Conservation (phyloP, 2,329 filamentous ascomycete species). For the Malbranchea cinnamomea region DNA sequence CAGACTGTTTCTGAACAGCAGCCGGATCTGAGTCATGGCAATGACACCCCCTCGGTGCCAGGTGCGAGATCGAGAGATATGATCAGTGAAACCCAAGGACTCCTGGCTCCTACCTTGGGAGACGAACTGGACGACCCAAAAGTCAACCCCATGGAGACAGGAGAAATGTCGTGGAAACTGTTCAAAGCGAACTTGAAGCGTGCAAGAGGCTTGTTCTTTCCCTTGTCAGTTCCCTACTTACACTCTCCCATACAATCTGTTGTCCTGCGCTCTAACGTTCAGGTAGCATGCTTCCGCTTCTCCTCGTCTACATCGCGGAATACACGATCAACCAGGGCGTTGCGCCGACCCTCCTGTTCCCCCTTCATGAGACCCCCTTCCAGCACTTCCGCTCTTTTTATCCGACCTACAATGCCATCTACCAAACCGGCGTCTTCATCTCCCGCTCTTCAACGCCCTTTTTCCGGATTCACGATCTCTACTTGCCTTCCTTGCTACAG, state of each 20-base stretch:
- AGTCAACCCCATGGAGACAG: not conserved
- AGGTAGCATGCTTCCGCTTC: constrained; percentile 65
- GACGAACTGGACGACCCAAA: constrained; percentile 1
- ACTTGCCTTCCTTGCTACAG: constrained; percentile 70
- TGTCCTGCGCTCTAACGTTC: constrained; percentile 5
- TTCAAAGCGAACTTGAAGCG: constrained; percentile 46
- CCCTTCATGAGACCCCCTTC: constrained; percentile 62
- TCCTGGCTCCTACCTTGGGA: constrained; percentile 14
- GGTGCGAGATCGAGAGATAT: constrained; percentile 17
- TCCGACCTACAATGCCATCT: constrained; percentile 85
- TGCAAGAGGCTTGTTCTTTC: constrained; percentile 54
- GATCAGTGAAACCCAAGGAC: constrained; percentile 16
- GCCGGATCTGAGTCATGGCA: not conserved
- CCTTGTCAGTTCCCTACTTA: constrained; percentile 36
- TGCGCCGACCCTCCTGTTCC: constrained; percentile 76
- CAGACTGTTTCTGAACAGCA: constrained; percentile 32
- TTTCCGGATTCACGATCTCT: constrained; percentile 64
- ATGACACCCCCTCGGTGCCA: too few species aligned
- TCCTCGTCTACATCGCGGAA: constrained; percentile 88
- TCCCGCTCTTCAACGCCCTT: constrained; percentile 86
- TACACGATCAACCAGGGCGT: constrained; percentile 98
- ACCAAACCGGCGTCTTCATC: constrained; percentile 89
- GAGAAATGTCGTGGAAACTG: constrained; percentile 17
- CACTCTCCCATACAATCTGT: too few species aligned
- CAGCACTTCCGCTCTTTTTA: constrained; percentile 74